phyloP scores from a whole-genome alignment of 2,329 filamentous ascomycete species.

The Colletotrichum aenigma region DNA sequence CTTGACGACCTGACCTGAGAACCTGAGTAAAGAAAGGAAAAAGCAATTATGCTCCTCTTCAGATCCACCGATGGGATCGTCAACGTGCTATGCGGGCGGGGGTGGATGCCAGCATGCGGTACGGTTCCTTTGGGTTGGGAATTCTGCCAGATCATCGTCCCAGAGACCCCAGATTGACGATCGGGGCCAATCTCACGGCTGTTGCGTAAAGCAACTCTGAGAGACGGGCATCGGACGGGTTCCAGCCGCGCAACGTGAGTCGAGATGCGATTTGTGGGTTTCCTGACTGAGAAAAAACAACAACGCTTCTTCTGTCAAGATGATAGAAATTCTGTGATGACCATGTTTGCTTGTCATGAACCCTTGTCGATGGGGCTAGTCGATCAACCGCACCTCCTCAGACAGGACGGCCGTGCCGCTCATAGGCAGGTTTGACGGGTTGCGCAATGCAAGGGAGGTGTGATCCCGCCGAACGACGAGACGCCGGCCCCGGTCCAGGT shows the following conservation, averaged over 20 bases:
- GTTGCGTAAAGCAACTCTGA: not conserved
- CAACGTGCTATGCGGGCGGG: not conserved
- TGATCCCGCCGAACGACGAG: not conserved
- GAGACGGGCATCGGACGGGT: not conserved
- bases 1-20: not conserved
- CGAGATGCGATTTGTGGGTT: not conserved
- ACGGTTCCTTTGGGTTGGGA: not conserved
- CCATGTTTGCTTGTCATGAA: conserved; percentile 2
- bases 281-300: not conserved
- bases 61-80: not conserved
- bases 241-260: not conserved
- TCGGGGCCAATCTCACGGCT: not conserved
- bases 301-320: not conserved
- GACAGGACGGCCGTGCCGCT: not conserved
- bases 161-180: not conserved
- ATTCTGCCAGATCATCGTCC: not conserved
- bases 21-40: not conserved
- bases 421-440: not conserved
- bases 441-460: not conserved
- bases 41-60: not conserved
- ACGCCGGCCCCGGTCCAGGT: not conserved
- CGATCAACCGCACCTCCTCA: conserved; percentile 4
- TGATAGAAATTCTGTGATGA: not conserved
- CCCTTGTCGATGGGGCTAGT: conserved; percentile 6
- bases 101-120: not conserved